Base-by-base conservation (phyloP, 176 grass and related monocot species). In the Hordeum marinum region DNA sequence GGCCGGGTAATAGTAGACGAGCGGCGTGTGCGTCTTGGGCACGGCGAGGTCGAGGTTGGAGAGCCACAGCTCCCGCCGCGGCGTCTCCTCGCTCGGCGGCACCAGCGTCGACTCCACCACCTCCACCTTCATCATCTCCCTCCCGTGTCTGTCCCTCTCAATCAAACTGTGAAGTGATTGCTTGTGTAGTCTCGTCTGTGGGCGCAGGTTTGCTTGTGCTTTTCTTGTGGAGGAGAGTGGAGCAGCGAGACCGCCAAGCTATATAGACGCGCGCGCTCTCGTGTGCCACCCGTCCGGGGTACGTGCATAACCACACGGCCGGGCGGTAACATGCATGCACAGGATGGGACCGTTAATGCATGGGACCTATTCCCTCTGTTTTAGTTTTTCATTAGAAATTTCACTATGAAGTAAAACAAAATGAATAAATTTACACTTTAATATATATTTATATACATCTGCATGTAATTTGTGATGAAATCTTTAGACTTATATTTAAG, bases 1-100 rank as follows among this genome's bases (percentile, higher is more conserved):
- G 4, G 66, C 66, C 7, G 55, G n/a, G 80, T 89, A 92, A 46
- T 89, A 76, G 82, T 84, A 89, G 43, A 92, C 62, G 8, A 72
- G 74, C 41, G 79, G 60, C 21, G 79, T 88, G 86, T 87, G 87
- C 67, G 69, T 74, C 29, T 20, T 18, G 7, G 71, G 39, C 10
- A 81, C 73, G 32, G 85, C 81, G 0, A 83, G 52, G 52, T 57
- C 52, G 18, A 57, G 52, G 52, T 57, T 57, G 52, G 52, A 57
- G 7, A 57, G 52, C 80, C 73, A 80, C 24, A 87, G 58, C 11
- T 0, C 29, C 15, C 75, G 79, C 35, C 43, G 86, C n/a, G 52
- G 52, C 52, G 52, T 57, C 52, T 57, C 52, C 18, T 57, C 52
- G 52, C 18, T 57, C 7, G 84, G 52, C 52, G 52, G 18, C 52